Evolutionary conservation across 768 basidiomycete genomes (phyloP).

Genomic region (Naematelia encephala): DNA sequence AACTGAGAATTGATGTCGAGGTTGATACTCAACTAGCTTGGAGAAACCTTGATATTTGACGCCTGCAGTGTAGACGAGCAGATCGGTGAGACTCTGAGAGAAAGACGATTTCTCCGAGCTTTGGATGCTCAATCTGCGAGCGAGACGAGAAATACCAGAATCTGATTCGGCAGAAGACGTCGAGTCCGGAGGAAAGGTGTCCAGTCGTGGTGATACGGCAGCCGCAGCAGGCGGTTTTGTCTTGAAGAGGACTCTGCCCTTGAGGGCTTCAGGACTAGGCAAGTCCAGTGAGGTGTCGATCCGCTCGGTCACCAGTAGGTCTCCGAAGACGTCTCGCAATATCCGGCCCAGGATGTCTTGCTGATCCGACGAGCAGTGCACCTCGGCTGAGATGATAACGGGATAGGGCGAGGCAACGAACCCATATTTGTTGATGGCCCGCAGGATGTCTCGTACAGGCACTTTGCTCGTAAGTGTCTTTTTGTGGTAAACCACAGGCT

Average conservation of each 20-base stretch:
- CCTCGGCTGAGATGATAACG: constrained; percentile 86
- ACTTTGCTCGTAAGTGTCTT: constrained; percentile 83
- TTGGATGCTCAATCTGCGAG: constrained; percentile 27
- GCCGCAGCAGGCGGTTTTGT: constrained; percentile 51
- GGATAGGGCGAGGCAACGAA: constrained; percentile 89
- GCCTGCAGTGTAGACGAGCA: constrained; percentile 91
- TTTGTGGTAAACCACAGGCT: constrained; percentile 84
- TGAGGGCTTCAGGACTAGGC: constrained; percentile 82
- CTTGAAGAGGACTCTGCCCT: constrained; percentile 77
- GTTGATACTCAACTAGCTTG: constrained; percentile 76
- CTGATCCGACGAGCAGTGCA: constrained; percentile 74
- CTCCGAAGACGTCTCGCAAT: constrained; percentile 64
- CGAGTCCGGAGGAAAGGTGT: constrained; percentile 17
- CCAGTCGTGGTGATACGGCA: background rate
- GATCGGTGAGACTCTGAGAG: constrained; percentile 66
- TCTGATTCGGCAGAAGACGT: constrained; percentile 36
- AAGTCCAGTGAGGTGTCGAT: constrained; percentile 55
- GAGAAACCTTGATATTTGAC: constrained; percentile 91
- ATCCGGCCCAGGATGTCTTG: constrained; percentile 76
- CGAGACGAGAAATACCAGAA: constrained; percentile 29
- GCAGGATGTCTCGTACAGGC: constrained; percentile 71
- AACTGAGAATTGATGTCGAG: constrained; percentile 87
- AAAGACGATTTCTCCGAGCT: constrained; percentile 23
- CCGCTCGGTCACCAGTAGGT: constrained; percentile 56
- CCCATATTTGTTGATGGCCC: constrained; percentile 81